phyloP scores from a whole-genome alignment of 176 grass and related monocot species.

The Hyparrhenia diplandra region DNA sequence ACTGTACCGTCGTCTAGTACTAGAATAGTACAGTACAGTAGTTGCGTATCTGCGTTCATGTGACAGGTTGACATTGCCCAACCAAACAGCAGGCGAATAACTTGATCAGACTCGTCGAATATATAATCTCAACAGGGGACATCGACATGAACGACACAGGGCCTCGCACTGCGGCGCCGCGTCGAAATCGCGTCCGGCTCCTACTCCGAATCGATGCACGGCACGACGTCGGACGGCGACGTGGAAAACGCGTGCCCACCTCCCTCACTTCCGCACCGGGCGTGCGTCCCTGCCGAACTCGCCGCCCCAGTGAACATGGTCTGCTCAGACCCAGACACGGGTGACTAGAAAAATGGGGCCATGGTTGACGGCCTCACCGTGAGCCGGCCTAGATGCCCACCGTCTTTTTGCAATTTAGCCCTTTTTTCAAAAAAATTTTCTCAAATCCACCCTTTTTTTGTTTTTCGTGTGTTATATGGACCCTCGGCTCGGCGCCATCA shows the following conservation, averaged over 20 bases:
- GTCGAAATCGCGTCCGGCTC: conserved; percentile 4
- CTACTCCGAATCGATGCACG: conserved; percentile 40
- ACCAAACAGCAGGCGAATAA: background rate
- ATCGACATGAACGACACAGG: background rate
- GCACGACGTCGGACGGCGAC: conserved; percentile 2
- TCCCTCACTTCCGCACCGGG: background rate
- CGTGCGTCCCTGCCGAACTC: background rate
- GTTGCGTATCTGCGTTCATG: background rate
- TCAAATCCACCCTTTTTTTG: no score
- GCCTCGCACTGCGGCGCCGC: background rate
- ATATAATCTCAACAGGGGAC: background rate
- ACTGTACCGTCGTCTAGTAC: background rate
- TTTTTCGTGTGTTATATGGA: no score
- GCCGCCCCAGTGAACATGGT: background rate
- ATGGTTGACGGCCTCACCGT: background rate
- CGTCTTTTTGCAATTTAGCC: no score
- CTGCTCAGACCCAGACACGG: background rate
- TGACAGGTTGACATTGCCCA: background rate
- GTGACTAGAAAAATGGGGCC: background rate
- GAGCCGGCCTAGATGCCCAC: background rate
- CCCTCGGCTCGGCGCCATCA: no score
- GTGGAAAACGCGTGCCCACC: background rate
- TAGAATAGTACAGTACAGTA: no score
- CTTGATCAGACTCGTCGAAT: background rate
- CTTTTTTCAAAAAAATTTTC: no score